Evolutionary conservation across 306 rosid genomes (phyloP), one percentile per base, ranked within the genome.

Genomic region (Pterocarpus macrocarpus): DNA sequence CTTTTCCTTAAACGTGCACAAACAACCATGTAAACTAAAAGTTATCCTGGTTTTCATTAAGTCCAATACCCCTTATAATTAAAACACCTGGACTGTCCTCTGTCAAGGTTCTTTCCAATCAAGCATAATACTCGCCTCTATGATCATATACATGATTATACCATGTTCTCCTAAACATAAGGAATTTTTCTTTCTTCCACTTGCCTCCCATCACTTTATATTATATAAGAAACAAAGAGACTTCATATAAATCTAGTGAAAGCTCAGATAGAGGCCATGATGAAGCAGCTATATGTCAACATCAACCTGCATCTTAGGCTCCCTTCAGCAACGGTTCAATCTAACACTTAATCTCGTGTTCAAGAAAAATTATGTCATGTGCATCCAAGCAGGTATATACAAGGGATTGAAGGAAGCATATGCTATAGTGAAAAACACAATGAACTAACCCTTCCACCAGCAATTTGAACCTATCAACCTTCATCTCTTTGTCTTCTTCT

Each of bases 391-490:
- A 64, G 33, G 47, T 13, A 55, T 34, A 16, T 64, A 82, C 63
- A 59, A 64, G 4, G 44, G 62, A 58, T 39, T 8, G 73, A 74
- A 71, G 56, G 76, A 71, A 76, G 80, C 62, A 73, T 35, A 28
- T 34, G 56, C 50, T 44, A 34, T 8, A 58, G 72, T 73, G 57
- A 59, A 50, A 75, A 82, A 69, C 15, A 63, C 22, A 55, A 79
- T 67, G 86, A 82, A 91, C 97, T 90, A 67, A 95, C 98, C 98
- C 97, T 87, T 95, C 97, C 11, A 92, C 97, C 87, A 90, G 83
- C 81, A 95, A 83, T 28, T 85, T 78, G 84, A 85, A 92, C 84
- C 84, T 91, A 30, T 83, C 83, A 49, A 3, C 81, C 75, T 82
- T 77, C 3, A 61, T 76, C 13, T 4, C 73, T 85, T 88, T 88